phyloP scores from a whole-genome alignment of 176 grass and related monocot genomes.

The bread wheat (Triticum aestivum) region IWGSC_CS_RefSeq_v2.1 NC_057802.1:161508374-161508873 shows the following conservation, averaged over 20 bases:
- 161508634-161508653: not conserved
- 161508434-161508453: not conserved
- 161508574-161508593: not conserved
- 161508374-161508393: constrained; percentile 1
- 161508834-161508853: not conserved
- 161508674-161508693: not conserved
- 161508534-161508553: not conserved
- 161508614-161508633: not conserved
- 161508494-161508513: not conserved
- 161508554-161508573: not conserved
- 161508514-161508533: not conserved
- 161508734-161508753: not conserved
- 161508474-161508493: not conserved
- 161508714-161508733: not conserved
- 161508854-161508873: not conserved
- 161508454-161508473: not conserved
- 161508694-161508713: not conserved
- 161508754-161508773: not conserved
- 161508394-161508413: not conserved
- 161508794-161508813: not conserved
- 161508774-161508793: not conserved
- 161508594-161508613: not conserved
- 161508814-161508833: not conserved
- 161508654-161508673: not conserved
- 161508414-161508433: not conserved